Conservation (phyloP, 139 green algal species). For the Chlamydomonas incerta region DNA sequence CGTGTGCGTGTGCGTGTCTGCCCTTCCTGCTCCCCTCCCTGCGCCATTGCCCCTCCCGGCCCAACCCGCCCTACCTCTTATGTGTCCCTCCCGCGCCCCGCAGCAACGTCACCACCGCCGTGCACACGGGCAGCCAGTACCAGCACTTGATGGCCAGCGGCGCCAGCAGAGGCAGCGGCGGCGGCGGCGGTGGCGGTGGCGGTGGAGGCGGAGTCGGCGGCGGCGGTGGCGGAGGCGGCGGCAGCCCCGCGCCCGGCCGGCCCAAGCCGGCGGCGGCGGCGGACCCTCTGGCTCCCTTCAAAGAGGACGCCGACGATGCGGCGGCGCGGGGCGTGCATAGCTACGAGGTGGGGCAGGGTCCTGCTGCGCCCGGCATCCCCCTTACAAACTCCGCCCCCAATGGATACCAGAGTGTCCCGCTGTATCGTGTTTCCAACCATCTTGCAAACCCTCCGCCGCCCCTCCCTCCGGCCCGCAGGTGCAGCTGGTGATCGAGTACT, state of each 20-base stretch:
- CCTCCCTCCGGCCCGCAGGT: constrained; percentile 11
- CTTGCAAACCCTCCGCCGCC: neutral
- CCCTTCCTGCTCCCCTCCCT: too few relatives aligned
- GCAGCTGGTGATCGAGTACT: constrained; percentile 60
- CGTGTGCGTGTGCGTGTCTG: too few relatives aligned
- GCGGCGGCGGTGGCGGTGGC: neutral
- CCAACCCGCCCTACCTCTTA: too few relatives aligned
- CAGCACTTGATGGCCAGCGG: too few relatives aligned
- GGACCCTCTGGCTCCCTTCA: constrained; percentile 13
- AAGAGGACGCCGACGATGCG: constrained; percentile 21
- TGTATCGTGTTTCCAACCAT: too few relatives aligned
- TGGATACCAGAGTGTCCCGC: too few relatives aligned
- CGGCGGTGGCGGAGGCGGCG: neutral
- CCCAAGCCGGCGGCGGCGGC: neutral
- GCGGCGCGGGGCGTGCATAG: constrained; percentile 33
- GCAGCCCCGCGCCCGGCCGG: neutral
- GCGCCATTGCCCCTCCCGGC: too few relatives aligned
- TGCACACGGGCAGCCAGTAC: too few relatives aligned
- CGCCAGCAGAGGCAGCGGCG: neutral
- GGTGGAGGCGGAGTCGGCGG: neutral
- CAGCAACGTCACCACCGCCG: too few relatives aligned
- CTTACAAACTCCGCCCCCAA: too few relatives aligned
- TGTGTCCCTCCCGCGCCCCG: too few relatives aligned
- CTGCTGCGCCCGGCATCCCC: too few relatives aligned
- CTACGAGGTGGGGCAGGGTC: constrained; percentile 43